Evolutionary conservation across 495 filamentous ascomycete species (phyloP), one percentile per base, ranked within the genome.

Genomic region (Sphaerosporella brunnea): DNA sequence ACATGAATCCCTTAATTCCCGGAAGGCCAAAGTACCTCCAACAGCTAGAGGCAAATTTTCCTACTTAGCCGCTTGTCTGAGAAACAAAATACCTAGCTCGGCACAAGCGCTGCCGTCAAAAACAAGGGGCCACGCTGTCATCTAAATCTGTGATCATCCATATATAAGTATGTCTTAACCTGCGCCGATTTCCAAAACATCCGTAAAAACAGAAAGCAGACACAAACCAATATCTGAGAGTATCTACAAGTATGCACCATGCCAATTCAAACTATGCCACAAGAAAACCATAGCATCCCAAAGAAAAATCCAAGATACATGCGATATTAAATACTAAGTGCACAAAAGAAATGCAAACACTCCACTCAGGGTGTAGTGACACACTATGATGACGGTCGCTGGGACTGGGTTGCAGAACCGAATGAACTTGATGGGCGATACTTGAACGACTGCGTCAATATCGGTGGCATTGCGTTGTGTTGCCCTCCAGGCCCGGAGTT

Each of bases 371-470:
- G 20, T 40, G 36, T 58, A 56, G 53, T 48, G 45, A 55, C 37
- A 50, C 50, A 50, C 39, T 59, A 59, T 45, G 56, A 42, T 23
- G 56, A 59, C 23, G 56, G 58, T 30, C 56, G 56, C 56, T 61
- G 58, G 34, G 37, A 19, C 45, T 48, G 45, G 41, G 58, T 53
- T 48, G 58, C 58, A 24, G 57, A 60, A 54, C 56, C 58, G 48
- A 61, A 61, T 23, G 58, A 61, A 32, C 48, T 61, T 48, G 58
- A 58, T 48, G 58, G 58, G 16, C 58, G 57, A 49, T 60, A 60
- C 50, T 49, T 52, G 43, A 38, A 44, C 37, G 58, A 53, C 50
- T 60, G 52, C 26, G 44, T 50, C 32, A 60, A 49, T 42, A 60
- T 54, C 26, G 59, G 58, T 24, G 58, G 53, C 53, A 61, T 61